Base-by-base conservation (phyloP, 345 rosid species). In the Psidium friedrichsthalianum region DNA sequence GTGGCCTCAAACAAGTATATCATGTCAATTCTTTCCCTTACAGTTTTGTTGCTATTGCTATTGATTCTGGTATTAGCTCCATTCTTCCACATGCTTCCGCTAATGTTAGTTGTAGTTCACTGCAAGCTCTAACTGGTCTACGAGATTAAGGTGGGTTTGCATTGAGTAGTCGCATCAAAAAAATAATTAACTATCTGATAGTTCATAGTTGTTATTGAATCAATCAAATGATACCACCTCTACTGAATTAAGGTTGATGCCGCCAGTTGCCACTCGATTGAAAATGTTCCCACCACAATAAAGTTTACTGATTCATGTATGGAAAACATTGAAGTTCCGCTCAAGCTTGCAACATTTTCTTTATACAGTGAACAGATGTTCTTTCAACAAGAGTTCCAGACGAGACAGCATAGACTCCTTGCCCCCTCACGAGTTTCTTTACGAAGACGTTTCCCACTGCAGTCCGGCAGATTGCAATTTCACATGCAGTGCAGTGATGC, bases 401-500 rank as follows among this genome's bases (percentile, higher is more conserved):
- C 24, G 22, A n/a, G 92, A 89, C 13, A 55, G 88, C 55, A 14
- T 53, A 16, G 86, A 85, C 74, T 51, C 84, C 87, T 89, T 93
- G 89, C 96, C 96, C 42, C 93, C 92, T 49, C 90, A 18, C 44
- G 92, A 94, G 29, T 93, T 94, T 84, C 91, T 96, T 55, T 90
- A 84, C 11, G 90, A 91, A 88, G 96, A 92, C 82, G 61, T 93
- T 88, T 90, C 93, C 74, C 86, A 84, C 59, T 89, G 93, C 86
- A 76, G 85, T 88, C 87, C 90, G 83, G 51, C 88, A 78, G 89
- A 89, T 83, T 83, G 87, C 82, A 84, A 78, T 54, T 85, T 90
- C 20, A 40, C 92, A 51, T 94, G 94, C 87, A 93, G 96, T 59
- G 93, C 92, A 0, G 96, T 95, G 21, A 90, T 95, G 86, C 92